Evolutionary conservation across 202 grass and related monocot species (phyloP).

Genomic region (Miscanthus sacchariflorus): DNA sequence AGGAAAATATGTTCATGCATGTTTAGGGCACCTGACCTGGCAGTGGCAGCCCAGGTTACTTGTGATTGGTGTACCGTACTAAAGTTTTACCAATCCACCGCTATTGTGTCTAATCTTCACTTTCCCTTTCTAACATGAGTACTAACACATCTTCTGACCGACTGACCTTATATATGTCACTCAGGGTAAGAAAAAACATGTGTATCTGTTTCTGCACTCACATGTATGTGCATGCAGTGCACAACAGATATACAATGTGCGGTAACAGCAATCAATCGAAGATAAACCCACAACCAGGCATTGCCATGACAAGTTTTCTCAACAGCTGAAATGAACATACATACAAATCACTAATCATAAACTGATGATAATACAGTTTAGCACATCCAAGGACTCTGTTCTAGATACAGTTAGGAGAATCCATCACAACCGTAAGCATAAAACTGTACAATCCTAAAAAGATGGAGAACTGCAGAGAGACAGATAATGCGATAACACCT

Average conservation of each 20-base stretch:
- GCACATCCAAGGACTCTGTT: neutral
- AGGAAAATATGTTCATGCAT: slow-evolving; percentile 15
- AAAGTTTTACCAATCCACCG: slow-evolving; percentile 49
- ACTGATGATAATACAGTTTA: neutral
- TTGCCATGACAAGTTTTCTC: neutral
- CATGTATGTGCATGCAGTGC: neutral
- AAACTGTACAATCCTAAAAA: slow-evolving; percentile 37
- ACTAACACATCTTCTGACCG: neutral
- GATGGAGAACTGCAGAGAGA: neutral
- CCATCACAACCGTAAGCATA: slow-evolving; percentile 12
- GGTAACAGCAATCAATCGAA: neutral
- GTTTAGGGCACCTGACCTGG: slow-evolving; percentile 25
- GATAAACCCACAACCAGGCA: neutral
- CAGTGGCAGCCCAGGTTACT: slow-evolving; percentile 27
- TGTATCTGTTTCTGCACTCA: neutral
- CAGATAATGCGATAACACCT: neutral
- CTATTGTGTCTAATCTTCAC: slow-evolving; percentile 12
- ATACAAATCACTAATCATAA: neutral
- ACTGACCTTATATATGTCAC: neutral
- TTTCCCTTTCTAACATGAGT: slow-evolving; percentile 3
- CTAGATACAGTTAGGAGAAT: slow-evolving; percentile 30
- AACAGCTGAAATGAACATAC: neutral
- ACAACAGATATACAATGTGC: neutral
- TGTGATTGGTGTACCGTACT: slow-evolving; percentile 47
- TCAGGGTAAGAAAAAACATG: neutral